Evolutionary conservation across 2,329 filamentous ascomycete genomes (phyloP).

Genomic region (Erysiphe neolycopersici): DNA sequence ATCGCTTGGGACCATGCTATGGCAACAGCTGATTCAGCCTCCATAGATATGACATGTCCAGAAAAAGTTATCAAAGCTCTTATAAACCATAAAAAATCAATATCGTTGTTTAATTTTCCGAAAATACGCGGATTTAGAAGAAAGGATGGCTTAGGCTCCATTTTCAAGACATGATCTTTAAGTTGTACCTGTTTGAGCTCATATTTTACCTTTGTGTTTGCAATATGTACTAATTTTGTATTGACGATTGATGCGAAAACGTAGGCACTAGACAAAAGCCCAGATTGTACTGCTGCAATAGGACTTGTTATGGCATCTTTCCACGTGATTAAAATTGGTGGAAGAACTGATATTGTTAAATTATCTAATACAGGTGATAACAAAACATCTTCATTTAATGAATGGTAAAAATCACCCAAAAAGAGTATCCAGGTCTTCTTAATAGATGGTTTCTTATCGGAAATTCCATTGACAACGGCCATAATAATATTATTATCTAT

Average conservation of each 20-base stretch:
- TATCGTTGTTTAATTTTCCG: constrained; percentile 44
- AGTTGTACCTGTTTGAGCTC: constrained; percentile 35
- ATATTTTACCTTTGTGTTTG: constrained; percentile 26
- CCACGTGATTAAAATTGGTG: constrained; percentile 40
- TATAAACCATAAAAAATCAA: constrained; percentile 55
- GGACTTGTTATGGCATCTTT: constrained; percentile 58
- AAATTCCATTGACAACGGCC: constrained; percentile 51
- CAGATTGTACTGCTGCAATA: constrained; percentile 51
- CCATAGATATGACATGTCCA: constrained; percentile 19
- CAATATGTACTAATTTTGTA: constrained; percentile 24
- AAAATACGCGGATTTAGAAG: constrained; percentile 66
- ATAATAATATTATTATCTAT: constrained; percentile 42
- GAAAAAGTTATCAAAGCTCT: constrained; percentile 40
- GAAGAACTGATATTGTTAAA: constrained; percentile 25
- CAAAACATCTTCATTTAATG: constrained; percentile 20
- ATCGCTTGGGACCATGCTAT: constrained; percentile 62
- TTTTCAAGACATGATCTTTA: constrained; percentile 34
- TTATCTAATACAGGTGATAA: constrained; percentile 21
- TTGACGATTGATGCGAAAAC: constrained; percentile 38
- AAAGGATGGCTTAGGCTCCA: constrained; percentile 67
- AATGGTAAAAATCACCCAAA: constrained; percentile 42
- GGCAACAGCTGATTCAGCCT: constrained; percentile 23
- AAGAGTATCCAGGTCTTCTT: constrained; percentile 60
- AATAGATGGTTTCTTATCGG: constrained; percentile 57
- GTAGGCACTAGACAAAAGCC: constrained; percentile 55